Percentiles rank a stretch among this genome's conserved stretches.
Conservation (phyloP, 2,329 filamentous ascomycete species). For the Colletotrichum navitas region DNA sequence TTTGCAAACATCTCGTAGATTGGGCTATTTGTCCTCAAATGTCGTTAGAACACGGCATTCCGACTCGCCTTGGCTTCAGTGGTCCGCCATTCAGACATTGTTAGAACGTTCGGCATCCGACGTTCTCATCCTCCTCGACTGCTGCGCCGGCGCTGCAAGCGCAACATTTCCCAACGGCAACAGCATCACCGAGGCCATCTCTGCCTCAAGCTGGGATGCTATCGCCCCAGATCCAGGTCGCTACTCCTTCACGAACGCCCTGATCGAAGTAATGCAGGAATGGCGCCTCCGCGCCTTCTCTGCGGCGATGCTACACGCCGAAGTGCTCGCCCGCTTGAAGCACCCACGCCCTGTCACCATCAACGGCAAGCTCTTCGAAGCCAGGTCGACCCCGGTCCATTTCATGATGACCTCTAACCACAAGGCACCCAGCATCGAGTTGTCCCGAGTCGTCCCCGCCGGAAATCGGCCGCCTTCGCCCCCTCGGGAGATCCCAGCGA, state of each 20-base stretch:
- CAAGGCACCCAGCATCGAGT: conserved; percentile 69
- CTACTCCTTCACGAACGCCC: conserved; percentile 70
- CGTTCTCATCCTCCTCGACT: conserved; percentile 69
- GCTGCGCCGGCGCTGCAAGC: conserved; percentile 71
- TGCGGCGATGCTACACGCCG: conserved; percentile 71
- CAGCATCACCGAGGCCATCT: conserved; percentile 73
- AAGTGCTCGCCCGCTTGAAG: conserved; percentile 70
- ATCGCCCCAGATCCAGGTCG: conserved; percentile 70
- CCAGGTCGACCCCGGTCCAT: conserved; percentile 70
- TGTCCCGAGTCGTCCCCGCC: conserved; percentile 56
- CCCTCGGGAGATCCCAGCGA: conserved; percentile 46
- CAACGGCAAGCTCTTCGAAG: conserved; percentile 70
- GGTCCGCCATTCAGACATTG: conserved; percentile 72
- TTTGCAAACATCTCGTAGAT: not conserved
- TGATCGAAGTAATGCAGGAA: conserved; percentile 70
- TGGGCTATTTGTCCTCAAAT: conserved; percentile 7
- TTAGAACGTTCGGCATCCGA: conserved; percentile 69
- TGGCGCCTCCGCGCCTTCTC: conserved; percentile 68
- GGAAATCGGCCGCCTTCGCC: conserved; percentile 54
- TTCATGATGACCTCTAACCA: conserved; percentile 75
- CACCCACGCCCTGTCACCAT: conserved; percentile 69
- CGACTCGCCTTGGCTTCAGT: conserved; percentile 69
- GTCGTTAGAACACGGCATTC: conserved; percentile 59
- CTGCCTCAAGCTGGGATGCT: conserved; percentile 72
- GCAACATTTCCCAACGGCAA: conserved; percentile 69